phyloP scores from a whole-genome alignment of 495 filamentous ascomycete species.

The Aspergillus ostianus region DNA sequence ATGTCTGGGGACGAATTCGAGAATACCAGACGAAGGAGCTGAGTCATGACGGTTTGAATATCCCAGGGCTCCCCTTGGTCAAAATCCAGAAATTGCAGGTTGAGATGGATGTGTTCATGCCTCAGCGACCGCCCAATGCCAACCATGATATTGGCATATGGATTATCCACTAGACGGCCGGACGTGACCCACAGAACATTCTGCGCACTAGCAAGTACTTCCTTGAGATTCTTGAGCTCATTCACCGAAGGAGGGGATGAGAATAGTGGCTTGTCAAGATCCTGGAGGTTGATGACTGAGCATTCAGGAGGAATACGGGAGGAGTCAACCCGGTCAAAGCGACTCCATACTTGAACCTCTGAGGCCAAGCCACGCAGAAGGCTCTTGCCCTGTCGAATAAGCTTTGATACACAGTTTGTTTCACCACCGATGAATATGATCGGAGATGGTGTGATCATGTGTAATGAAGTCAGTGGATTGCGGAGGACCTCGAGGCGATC shows the following conservation, averaged over 20 bases:
- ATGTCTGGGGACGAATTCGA: neutral
- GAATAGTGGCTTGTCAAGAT: neutral
- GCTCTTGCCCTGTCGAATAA: neutral
- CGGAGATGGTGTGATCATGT: neutral
- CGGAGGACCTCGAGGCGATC: neutral
- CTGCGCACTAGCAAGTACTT: neutral
- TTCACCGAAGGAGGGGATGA: neutral
- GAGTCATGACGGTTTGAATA: neutral
- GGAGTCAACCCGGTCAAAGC: neutral
- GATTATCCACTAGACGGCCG: neutral
- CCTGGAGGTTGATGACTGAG: neutral
- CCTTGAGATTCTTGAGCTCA: neutral
- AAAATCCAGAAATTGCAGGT: neutral
- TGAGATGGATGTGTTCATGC: neutral
- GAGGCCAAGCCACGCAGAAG: neutral
- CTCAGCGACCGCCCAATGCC: slow-evolving; percentile 2
- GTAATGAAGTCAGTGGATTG: neutral
- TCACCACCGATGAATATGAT: neutral
- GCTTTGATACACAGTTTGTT: neutral
- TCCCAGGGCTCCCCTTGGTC: neutral
- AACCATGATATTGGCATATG: slow-evolving; percentile 2
- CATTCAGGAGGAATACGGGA: neutral
- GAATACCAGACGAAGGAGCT: neutral
- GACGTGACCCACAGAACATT: neutral
- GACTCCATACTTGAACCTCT: neutral